Conservation (phyloP, 2,329 filamentous ascomycete genomes). For the Exophiala oligosperma region DNA sequence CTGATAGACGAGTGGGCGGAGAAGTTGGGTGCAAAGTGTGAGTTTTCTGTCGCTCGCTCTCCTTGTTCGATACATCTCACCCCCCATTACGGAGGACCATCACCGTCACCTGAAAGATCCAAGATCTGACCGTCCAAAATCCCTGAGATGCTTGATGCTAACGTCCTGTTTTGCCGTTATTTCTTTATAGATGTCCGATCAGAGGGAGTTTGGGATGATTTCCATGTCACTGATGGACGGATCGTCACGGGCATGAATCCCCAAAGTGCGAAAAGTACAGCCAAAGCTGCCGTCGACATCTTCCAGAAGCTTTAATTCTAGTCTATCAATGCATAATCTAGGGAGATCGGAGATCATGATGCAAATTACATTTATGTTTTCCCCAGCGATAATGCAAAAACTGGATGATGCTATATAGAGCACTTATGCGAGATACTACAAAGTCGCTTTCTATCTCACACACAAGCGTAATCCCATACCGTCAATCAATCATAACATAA, state of each 20-base stretch:
- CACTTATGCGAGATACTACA: too few species aligned
- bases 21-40: conserved; percentile 35
- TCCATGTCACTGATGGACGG: conserved; percentile 38
- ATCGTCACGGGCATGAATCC: conserved; percentile 47
- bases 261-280: conserved; percentile 42
- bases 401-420: too few species aligned
- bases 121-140: too few species aligned
- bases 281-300: conserved; percentile 39
- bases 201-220: conserved; percentile 37
- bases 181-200: conserved; percentile 27
- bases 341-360: too few species aligned
- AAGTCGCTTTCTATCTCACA: not conserved
- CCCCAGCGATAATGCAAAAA: too few species aligned
- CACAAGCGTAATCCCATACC: not conserved
- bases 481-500: not conserved
- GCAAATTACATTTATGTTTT: too few species aligned
- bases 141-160: too few species aligned
- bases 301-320: conserved; percentile 38
- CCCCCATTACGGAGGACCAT: not conserved
- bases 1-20: conserved; percentile 38
- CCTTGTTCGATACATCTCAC: not conserved
- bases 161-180: not conserved
- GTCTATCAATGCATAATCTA: too few species aligned
- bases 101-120: too few species aligned
- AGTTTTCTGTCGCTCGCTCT: conserved; percentile 21